Evolutionary conservation across 495 filamentous ascomycete species (phyloP), one percentile per base, ranked within the genome.

Genomic region (Neurospora sp.): DNA sequence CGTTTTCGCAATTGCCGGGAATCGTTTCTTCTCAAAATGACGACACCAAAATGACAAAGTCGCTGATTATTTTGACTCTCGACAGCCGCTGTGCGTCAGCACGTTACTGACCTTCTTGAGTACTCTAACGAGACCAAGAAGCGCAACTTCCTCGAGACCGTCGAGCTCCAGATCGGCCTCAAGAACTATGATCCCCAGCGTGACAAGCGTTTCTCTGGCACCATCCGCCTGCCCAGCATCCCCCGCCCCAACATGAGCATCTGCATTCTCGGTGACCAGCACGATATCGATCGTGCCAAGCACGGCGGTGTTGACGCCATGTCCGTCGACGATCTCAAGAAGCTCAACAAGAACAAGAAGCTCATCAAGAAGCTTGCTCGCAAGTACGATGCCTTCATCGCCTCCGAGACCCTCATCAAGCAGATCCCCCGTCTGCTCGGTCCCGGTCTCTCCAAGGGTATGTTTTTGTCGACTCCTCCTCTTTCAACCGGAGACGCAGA

Each of bases 261-360:
- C 87, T 98, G 95, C 88, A 91, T 99, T 82, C 90, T 99, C 77
- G 96, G 96, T 90, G 96, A 99, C 89, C 96, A 99, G 89, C 94
- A 98, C 88, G 96, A 99, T 90, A 97, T 99, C 81, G 96, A 99
- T 83, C 93, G 96, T 87, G 94, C 96, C 75, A 99, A 99, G 90
- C 96, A 99, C 87, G 92, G 93, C 79, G 93, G 93, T 80, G 88
- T 97, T 77, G 96, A 99, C 78, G 94, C 94, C 85, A 98, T 98
- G 94, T 96, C 92, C 81, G 85, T 92, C 75, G 96, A 99, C 79
- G 96, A 99, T 85, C 86, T 99, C 84, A 98, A 98, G 92, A 99
- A 99, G 91, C 92, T 99, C 76, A 99, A 99, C 91, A 99, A 98
- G 92, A 99, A 99, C 92, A 99, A 99, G 91, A 99, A 99, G 91